Conservation (phyloP, 169 alveolate species). For the Cryptosporidium meleagridis region DNA sequence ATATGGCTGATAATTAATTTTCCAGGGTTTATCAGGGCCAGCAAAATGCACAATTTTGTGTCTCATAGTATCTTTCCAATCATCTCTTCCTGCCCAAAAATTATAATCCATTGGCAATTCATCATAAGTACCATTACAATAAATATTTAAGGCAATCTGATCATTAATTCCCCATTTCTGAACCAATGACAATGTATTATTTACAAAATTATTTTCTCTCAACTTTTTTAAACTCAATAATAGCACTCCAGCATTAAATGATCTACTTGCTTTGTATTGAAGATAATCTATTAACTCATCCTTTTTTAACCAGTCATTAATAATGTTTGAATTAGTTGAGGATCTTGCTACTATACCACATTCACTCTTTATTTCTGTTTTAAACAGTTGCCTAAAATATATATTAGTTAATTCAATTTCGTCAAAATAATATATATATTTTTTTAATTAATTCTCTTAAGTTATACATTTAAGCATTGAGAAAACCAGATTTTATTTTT, state of each 20-base stretch:
- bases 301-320: conserved; percentile 66
- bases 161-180: conserved; percentile 76
- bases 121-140: conserved; percentile 75
- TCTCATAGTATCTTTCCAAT: conserved; percentile 9
- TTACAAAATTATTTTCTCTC: conserved; percentile 41
- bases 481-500: background rate
- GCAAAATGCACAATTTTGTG: conserved; percentile 72
- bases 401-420: background rate
- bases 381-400: conserved; percentile 35
- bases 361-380: conserved; percentile 35
- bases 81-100: conserved; percentile 75
- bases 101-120: conserved; percentile 68
- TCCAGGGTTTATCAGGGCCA: conserved; percentile 72
- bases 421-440: background rate
- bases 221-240: conserved; percentile 40
- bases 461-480: background rate
- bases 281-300: conserved; percentile 20
- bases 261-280: conserved; percentile 28
- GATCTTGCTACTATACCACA: conserved; percentile 74
- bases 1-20: conserved; percentile 59
- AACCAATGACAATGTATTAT: conserved; percentile 45
- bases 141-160: conserved; percentile 67
- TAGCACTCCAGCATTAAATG: conserved; percentile 76
- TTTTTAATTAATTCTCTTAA: background rate
- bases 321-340: conserved; percentile 52